Percentiles rank a stretch among this genome's conserved stretches.
These are phyloP conservation scores for Begonia loranthoides DNA, from an alignment of 306 rosid species.

Conservation along the genomic window DNA sequence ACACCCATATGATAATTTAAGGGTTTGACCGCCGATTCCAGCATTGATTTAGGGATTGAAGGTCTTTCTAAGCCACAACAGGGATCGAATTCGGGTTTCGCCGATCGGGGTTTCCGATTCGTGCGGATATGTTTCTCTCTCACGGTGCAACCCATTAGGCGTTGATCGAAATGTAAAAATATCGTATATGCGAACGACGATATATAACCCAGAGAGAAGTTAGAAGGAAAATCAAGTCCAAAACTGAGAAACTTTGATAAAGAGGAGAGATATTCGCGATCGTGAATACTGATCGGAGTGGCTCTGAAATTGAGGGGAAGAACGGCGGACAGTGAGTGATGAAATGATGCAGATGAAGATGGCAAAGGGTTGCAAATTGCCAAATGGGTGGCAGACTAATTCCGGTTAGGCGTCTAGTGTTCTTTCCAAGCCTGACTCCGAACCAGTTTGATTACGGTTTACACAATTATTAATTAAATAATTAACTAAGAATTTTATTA, in stretches of 20 bases:
- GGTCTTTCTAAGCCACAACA: slow-evolving; percentile 29
- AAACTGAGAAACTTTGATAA: not conserved
- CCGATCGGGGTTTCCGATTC: slow-evolving; percentile 53
- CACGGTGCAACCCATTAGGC: slow-evolving; percentile 67
- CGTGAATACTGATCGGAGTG: not conserved
- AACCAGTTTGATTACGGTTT: too few relatives aligned
- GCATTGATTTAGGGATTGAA: slow-evolving; percentile 52
- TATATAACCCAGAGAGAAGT: not conserved
- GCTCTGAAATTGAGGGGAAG: not conserved
- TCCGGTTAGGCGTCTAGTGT: too few relatives aligned
- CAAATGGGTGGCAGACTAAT: too few relatives aligned
- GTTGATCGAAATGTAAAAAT: not conserved
- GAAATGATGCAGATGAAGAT: not conserved
- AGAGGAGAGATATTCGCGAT: not conserved
- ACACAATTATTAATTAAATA: too few relatives aligned
- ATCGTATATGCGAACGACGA: not conserved
- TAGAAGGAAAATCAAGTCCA: not conserved
- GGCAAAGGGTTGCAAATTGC: too few relatives aligned
- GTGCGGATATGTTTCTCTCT: slow-evolving; percentile 78
- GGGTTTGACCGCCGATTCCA: slow-evolving; percentile 59
- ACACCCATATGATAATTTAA: slow-evolving; percentile 25
- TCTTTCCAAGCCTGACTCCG: too few relatives aligned
- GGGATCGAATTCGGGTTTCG: slow-evolving; percentile 36
- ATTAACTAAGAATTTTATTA: too few relatives aligned
- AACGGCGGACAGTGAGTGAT: not conserved